phyloP scores from a whole-genome alignment of 345 rosid species.

The Ailanthus altissimus region DNA sequence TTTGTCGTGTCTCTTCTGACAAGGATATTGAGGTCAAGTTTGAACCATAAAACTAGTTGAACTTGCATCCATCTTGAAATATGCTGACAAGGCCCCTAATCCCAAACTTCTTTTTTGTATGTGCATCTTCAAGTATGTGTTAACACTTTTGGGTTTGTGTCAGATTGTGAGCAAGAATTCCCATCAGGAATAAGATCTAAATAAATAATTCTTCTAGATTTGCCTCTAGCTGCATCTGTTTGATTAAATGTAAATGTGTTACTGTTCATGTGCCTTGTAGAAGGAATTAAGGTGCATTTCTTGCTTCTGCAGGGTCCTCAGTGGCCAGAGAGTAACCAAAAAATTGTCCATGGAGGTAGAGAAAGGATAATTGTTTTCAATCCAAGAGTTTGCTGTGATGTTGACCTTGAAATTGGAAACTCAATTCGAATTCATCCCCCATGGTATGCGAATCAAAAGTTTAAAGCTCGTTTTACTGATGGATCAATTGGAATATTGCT shows the following conservation, averaged over 20 bases:
- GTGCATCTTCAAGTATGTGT: too few species aligned
- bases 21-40: conserved; percentile 53
- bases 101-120: background rate
- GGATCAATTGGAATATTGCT: background rate
- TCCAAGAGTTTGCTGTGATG: conserved; percentile 68
- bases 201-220: background rate
- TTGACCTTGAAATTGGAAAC: conserved; percentile 79
- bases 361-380: conserved; percentile 62
- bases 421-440: conserved; percentile 61
- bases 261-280: background rate
- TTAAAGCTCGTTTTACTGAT: background rate
- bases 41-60: conserved; percentile 11
- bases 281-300: conserved; percentile 10
- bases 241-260: background rate
- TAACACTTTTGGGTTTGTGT: too few species aligned
- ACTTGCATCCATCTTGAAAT: background rate
- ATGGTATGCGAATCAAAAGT: conserved; percentile 46
- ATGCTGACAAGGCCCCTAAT: background rate
- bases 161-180: background rate
- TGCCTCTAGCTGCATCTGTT: conserved; percentile 7
- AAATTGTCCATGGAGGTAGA: conserved; percentile 31
- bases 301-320: conserved; percentile 42
- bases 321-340: conserved; percentile 31
- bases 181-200: background rate
- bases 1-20: conserved; percentile 58